These are phyloP conservation scores for Amylocarpus encephaloides DNA, from an alignment of 2,329 filamentous ascomycete genomes.

Conservation along the genomic window DNA sequence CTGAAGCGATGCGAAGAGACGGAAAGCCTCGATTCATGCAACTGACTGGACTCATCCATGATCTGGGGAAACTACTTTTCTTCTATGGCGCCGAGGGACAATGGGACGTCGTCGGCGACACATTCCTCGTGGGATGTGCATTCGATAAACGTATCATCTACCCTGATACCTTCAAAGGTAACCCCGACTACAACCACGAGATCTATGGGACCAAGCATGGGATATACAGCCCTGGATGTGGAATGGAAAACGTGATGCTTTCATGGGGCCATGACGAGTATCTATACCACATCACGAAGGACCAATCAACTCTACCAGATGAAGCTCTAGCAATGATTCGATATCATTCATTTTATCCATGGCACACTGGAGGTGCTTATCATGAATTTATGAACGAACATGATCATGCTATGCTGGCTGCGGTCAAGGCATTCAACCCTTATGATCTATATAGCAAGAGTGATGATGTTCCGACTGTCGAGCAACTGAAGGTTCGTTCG, in stretches of 20 bases:
- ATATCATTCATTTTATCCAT: constrained; percentile 90
- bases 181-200: constrained; percentile 66
- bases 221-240: constrained; percentile 74
- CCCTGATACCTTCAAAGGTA: constrained; percentile 66
- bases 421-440: constrained; percentile 81
- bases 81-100: constrained; percentile 80
- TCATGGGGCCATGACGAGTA: constrained; percentile 89
- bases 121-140: constrained; percentile 70
- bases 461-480: constrained; percentile 68
- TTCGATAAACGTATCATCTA: constrained; percentile 77
- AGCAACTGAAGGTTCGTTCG: constrained; percentile 65
- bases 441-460: constrained; percentile 92
- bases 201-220: constrained; percentile 72
- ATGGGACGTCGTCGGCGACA: constrained; percentile 90
- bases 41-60: constrained; percentile 69
- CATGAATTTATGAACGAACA: constrained; percentile 75
- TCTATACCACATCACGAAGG: constrained; percentile 79
- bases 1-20: constrained; percentile 82
- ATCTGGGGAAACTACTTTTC: constrained; percentile 73
- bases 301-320: constrained; percentile 69
- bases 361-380: constrained; percentile 80
- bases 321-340: constrained; percentile 88
- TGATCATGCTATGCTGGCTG: constrained; percentile 72
- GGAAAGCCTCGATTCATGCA: constrained; percentile 81
- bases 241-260: constrained; percentile 81